Percentiles rank a stretch among this genome's conserved stretches.
These are phyloP conservation scores for Rhizodiscina lignyota DNA, from an alignment of 495 filamentous ascomycete genomes.

Conservation along the genomic window DNA sequence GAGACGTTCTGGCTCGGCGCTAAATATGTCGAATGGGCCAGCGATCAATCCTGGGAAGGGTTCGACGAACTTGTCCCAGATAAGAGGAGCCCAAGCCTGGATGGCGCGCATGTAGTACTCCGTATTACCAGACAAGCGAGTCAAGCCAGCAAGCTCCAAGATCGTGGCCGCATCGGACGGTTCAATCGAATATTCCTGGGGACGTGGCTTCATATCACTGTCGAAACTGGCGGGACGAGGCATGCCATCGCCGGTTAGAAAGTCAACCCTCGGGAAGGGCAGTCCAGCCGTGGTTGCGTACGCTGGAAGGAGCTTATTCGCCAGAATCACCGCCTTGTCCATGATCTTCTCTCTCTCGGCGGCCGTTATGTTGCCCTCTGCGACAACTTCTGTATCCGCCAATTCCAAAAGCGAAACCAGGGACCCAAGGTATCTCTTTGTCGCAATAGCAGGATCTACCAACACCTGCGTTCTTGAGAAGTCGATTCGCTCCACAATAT, in stretches of 20 bases:
- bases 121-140: conserved; percentile 12
- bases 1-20: conserved; percentile 8
- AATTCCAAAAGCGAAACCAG: conserved; percentile 17
- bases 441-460: conserved; percentile 20
- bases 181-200: no score
- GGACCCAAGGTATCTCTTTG: conserved; percentile 17
- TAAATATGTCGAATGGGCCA: conserved; percentile 16
- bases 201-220: no score
- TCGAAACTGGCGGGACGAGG: no score
- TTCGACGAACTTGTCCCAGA: conserved; percentile 12
- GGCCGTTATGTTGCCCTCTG: conserved; percentile 6
- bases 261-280: conserved; percentile 18
- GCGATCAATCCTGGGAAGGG: conserved; percentile 11
- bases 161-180: no score
- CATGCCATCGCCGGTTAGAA: no score
- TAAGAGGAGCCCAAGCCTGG: conserved; percentile 16
- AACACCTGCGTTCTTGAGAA: conserved; percentile 12
- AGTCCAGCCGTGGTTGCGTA: conserved; percentile 19
- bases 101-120: conserved; percentile 14
- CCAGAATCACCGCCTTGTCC: conserved; percentile 14
- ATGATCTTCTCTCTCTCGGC: conserved; percentile 12
- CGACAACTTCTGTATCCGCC: conserved; percentile 12
- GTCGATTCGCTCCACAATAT: conserved; percentile 14
- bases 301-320: conserved; percentile 14
- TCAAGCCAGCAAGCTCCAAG: conserved; percentile 16